phyloP scores from a whole-genome alignment of 1,284 basidiomycete species.

The Volvariella surrecta region DNA sequence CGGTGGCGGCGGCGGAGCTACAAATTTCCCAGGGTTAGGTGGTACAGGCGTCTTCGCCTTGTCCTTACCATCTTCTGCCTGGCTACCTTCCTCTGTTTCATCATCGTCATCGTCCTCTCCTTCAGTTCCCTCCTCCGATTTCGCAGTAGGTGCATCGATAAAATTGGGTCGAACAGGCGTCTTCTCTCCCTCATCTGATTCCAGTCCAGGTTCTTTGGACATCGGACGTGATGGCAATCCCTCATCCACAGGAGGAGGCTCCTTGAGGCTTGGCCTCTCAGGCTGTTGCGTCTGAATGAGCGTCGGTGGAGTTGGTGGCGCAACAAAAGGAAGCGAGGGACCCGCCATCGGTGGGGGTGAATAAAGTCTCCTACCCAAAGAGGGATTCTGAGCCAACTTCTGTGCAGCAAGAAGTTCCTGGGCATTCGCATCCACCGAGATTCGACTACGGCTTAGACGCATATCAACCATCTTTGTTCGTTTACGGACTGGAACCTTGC shows the following conservation, averaged over 20 bases:
- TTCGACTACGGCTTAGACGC: conserved; percentile 65
- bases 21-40: conserved; percentile 19
- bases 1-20: conserved; percentile 22
- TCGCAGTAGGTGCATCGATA: conserved; percentile 29
- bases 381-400: conserved; percentile 52
- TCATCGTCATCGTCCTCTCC: conserved; percentile 7
- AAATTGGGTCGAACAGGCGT: conserved; percentile 31
- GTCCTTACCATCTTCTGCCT: conserved; percentile 14
- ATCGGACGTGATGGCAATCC: conserved; percentile 41
- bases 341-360: conserved; percentile 28
- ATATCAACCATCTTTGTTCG: conserved; percentile 86
- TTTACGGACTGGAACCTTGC: conserved; percentile 75
- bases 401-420: conserved; percentile 75
- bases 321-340: conserved; percentile 19
- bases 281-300: conserved; percentile 24
- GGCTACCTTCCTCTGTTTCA: conserved; percentile 10
- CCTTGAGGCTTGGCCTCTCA: conserved; percentile 43
- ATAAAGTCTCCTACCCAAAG: conserved; percentile 22
- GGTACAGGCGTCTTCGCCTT: conserved; percentile 16
- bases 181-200: conserved; percentile 15
- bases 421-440: conserved; percentile 71
- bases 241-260: conserved; percentile 35
- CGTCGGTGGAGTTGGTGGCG: conserved; percentile 23
- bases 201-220: conserved; percentile 37
- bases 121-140: conserved; percentile 12